phyloP scores from a whole-genome alignment of 73 alveolate genomes.

The Stentor coeruleus region DNA sequence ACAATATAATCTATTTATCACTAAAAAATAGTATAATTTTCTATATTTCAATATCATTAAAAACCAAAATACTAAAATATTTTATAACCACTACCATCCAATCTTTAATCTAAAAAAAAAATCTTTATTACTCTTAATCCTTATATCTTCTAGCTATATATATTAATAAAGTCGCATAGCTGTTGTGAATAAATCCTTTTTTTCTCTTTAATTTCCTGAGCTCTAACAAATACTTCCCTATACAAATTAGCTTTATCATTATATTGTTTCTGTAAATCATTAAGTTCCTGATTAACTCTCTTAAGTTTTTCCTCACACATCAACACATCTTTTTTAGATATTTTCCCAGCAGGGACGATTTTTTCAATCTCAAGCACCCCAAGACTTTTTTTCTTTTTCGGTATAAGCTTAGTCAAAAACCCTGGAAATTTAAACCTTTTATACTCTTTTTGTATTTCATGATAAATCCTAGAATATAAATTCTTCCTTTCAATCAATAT shows the following conservation, averaged over 20 bases:
- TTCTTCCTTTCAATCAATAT: not conserved
- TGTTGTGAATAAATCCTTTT: not conserved
- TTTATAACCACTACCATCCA: no score
- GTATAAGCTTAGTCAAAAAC: not conserved
- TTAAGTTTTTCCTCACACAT: not conserved
- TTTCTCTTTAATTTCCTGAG: slow-evolving; percentile 2
- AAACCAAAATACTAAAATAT: no score
- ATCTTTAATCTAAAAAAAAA: no score
- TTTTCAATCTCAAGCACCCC: not conserved
- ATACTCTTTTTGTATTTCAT: not conserved
- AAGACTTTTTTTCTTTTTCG: not conserved
- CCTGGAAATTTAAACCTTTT: not conserved
- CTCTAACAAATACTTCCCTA: not conserved
- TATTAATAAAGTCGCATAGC: slow-evolving; percentile 23
- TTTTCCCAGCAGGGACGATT: not conserved
- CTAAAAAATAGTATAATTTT: no score
- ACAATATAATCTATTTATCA: no score
- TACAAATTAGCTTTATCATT: slow-evolving; percentile 13
- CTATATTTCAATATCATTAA: no score
- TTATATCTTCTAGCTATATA: no score
- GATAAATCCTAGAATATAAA: not conserved
- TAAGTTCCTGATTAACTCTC: not conserved
- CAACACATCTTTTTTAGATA: not conserved
- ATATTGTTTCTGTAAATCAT: not conserved
- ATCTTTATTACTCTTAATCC: no score